Base-by-base conservation (phyloP, 2,329 filamentous ascomycete species). In the Arthroderma sp. region DNA sequence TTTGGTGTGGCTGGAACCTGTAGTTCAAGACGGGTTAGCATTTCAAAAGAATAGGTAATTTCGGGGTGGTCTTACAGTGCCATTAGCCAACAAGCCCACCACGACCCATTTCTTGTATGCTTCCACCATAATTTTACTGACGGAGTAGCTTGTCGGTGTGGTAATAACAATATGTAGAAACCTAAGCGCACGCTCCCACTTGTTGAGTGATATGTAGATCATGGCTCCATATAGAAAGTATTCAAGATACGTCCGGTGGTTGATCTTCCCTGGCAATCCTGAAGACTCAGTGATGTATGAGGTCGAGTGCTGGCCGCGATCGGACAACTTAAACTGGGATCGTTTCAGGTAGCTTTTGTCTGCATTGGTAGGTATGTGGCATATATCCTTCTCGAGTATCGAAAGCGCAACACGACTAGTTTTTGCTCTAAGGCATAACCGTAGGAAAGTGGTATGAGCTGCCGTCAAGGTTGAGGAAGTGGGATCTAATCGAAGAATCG, bases 41-140 rank as follows among this genome's bases (percentile, higher is more conserved):
- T 5, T 8, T 6, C 9, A 4, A 34, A 33, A 31, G 10, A 11
- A 42, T 4, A 29, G 8, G 11, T 5, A 15, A 38, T 37, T 3
- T 22, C 15, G 15, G 15, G 15, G 32, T 15, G 10, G 11, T 22
- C 45, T 31, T 53, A 75, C 68, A 54, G 70, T 75, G 52, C 87
- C 88, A 43, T 79, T 68, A 5, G 76, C 70, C 11, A 98, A 67
- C 44, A 95, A 71, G 43, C 79, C 78, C 6, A 87, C 73, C 10
- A 98, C 67, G 6, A 93, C 60, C 83, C 86, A 95, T 63, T 89
- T 93, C 66, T 89, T 93, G 69, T 94, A 89, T 4, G 85, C 85
- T 52, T 94, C 86, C 3, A 83, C 71, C 82, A 91, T 91, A 42
- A 93, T 72, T 59, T 79, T 81, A 61, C 81, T 89, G 32, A 77